phyloP scores from a whole-genome alignment of 176 grass and related monocot genomes.

The Lolium multiflorum region DNA sequence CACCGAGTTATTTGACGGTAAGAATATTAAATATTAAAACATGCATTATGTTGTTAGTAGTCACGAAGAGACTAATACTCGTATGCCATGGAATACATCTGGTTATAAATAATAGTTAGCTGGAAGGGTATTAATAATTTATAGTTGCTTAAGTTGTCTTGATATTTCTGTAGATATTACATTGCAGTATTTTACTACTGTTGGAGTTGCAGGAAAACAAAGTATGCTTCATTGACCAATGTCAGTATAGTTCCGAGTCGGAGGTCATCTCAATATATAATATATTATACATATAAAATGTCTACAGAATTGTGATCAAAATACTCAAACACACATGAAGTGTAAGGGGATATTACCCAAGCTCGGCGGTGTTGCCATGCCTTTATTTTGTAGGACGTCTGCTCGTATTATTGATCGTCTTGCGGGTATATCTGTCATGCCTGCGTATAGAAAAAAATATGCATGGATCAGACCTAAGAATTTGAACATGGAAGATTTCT shows the following conservation, averaged over 20 bases:
- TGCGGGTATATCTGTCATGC: not conserved
- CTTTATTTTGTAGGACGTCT: not conserved
- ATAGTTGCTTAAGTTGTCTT: not conserved
- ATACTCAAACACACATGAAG: not conserved
- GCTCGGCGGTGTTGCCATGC: not conserved
- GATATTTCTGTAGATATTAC: not conserved
- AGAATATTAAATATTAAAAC: too few species aligned
- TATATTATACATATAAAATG: not conserved
- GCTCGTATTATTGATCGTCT: not conserved
- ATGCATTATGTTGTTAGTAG: too few species aligned
- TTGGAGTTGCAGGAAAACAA: not conserved
- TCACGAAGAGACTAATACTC: not conserved
- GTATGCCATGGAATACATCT: not conserved
- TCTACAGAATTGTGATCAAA: not conserved
- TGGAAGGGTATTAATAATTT: not conserved
- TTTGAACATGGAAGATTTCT: too few species aligned
- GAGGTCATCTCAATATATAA: not conserved
- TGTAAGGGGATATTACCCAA: not conserved
- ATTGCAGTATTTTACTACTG: not conserved
- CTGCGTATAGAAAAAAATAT: not conserved
- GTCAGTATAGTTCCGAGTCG: not conserved
- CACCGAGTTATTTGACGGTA: not conserved
- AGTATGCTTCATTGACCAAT: not conserved
- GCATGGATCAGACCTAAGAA: not conserved
- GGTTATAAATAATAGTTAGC: not conserved